Base-by-base conservation (phyloP, 2,329 filamentous ascomycete species). In the Cladophialophora psammophila region DNA sequence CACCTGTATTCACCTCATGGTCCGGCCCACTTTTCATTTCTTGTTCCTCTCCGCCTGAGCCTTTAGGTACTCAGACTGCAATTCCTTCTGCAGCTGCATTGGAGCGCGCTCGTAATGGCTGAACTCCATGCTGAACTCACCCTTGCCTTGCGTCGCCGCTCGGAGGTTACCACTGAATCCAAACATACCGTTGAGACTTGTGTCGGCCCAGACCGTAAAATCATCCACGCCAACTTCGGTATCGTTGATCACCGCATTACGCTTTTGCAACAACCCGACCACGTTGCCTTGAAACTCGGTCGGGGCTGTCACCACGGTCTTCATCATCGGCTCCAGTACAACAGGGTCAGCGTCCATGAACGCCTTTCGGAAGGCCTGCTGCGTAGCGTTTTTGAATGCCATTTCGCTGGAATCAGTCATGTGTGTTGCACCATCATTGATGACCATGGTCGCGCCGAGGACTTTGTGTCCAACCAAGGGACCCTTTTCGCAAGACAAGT, bases 41-140 rank as follows among this genome's bases (percentile, higher is more conserved):
- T 88, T 87, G 76, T 87, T 85, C 78, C 85, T 86, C 69, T 88
- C 89, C 53, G 85, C 86, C 78, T 88, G 84, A 70, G 85, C 84
- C 82, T 91, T 91, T 75, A 89, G 83, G 75, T 90, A 85, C 79
- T 90, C 90, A 31, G 86, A 84, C 50, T 91, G 82, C 58, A 92
- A 79, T 77, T 91, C 89, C 79, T 87, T 91, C 90, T 99, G 95
- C 79, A 98, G 79, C 77, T 98, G 94, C 74, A 88, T 88, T 57
- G 94, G 91, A 66, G 95, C 93, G 60, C 93, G 85, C 60, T 91
- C 89, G 76, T 99, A 99, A 82, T 98, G 95, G 80, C 91, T 95
- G 76, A 99, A 99, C 82, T 99, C 95, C 95, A 99, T 98, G 75
- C 87, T 91, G 78, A 97, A 99, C 83, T 99, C 95, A 75, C 95